Base-by-base conservation (phyloP, 257 asterid genomes). In the Avicennia marina region DNA sequence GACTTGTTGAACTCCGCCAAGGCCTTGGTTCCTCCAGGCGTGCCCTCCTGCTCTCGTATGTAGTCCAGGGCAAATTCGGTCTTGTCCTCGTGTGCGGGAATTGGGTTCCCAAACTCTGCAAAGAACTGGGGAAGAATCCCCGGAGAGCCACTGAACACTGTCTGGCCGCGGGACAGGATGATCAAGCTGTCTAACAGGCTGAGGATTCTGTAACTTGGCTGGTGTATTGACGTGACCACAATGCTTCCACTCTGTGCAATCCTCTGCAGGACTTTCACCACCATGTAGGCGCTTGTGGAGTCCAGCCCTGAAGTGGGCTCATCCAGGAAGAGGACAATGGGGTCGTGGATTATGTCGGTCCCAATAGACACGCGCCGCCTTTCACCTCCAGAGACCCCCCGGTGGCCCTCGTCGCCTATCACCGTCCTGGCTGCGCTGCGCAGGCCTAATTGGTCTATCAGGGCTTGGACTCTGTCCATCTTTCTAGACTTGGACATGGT, bases 241-340 rank as follows among this genome's bases (percentile, higher is more conserved):
- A 81, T 78, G 58, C 89, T 78, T 13, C 89, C 86, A 44, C 78
- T 78, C 53, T 68, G 78, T 9, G 86, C 90, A 32, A 82, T 76
- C 16, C 77, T 71, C 33, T 74, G 78, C 6, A 82, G n/a, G 1
- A 82, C 89, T 17, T 75, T 73, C 13, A 81, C 85, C 62, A 78
- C 85, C 81, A 75, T 76, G 59, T 60, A 69, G 0, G 90, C 86
- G 43, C 84, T 79, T 4, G 90, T 76, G 7, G 90, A 82, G 56
- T 82, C 84, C 10, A 82, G 72, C 0, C 84, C 90, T 0, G 86
- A 79, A 0, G 90, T 82, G 6, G 90, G 90, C 64, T 82, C 90
- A 39, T 82, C 86, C 10, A 82, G 86, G 43, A 82, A 82, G 1
- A 82, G 60, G 1, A 82, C 5, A 12, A 82, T 76, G 0, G 90